Percentiles rank a stretch among this genome's conserved stretches.
phyloP scores from a whole-genome alignment of 2,329 filamentous ascomycete species.

The Aspergillus quadricinctus region DNA sequence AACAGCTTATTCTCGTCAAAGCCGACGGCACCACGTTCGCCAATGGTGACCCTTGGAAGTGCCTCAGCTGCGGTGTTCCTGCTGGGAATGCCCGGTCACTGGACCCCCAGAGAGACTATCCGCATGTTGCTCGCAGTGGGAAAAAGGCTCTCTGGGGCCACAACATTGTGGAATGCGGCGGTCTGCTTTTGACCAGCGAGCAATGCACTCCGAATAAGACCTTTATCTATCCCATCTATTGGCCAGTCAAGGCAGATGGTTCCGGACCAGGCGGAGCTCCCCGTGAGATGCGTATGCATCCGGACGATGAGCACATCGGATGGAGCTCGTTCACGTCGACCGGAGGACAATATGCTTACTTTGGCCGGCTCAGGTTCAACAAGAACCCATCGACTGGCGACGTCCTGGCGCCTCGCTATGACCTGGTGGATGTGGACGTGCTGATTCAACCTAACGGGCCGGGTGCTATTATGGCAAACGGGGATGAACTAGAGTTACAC shows the following conservation, averaged over 20 bases:
- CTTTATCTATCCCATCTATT: constrained; percentile 41
- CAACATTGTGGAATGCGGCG: constrained; percentile 36
- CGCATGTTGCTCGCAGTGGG: constrained; percentile 41
- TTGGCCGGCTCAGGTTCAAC: constrained; percentile 42
- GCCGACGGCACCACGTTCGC: constrained; percentile 38
- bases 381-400: constrained; percentile 25
- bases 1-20: constrained; percentile 44
- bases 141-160: constrained; percentile 28
- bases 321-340: constrained; percentile 36
- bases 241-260: constrained; percentile 31
- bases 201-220: constrained; percentile 36
- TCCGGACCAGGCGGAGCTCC: constrained; percentile 27
- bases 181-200: constrained; percentile 28
- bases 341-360: constrained; percentile 28
- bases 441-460: constrained; percentile 25
- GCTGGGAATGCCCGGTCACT: constrained; percentile 23
- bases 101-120: constrained; percentile 33
- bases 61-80: constrained; percentile 44
- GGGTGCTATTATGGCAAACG: too few relatives aligned
- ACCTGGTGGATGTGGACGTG: constrained; percentile 37
- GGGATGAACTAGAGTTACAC: too few relatives aligned
- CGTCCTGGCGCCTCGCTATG: constrained; percentile 34
- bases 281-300: constrained; percentile 45
- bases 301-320: constrained; percentile 42
- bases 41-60: constrained; percentile 48